phyloP scores from a whole-genome alignment of 805 yeast species.

The Wickerhamomyces kurtzmanii region DNA sequence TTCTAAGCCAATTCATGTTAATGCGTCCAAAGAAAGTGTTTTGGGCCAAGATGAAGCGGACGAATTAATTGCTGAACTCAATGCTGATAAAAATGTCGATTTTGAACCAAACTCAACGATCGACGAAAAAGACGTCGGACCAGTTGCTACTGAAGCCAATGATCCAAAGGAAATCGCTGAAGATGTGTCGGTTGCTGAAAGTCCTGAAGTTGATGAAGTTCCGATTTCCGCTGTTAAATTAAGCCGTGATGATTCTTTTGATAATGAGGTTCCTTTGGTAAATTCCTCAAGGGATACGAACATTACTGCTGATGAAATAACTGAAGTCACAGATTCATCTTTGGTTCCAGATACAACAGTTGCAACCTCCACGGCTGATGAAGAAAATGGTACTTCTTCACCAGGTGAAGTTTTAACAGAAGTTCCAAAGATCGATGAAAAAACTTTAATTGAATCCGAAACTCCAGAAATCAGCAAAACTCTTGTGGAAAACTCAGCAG shows the following conservation, averaged over 20 bases:
- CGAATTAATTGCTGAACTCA: slow-evolving; percentile 1
- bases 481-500: not conserved
- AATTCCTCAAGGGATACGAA: slow-evolving; percentile 1
- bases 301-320: not conserved
- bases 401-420: slow-evolving; percentile 5
- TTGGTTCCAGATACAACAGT: too few relatives aligned
- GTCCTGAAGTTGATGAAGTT: not conserved
- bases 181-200: not conserved
- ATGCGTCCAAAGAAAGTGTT: slow-evolving; percentile 1
- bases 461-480: slow-evolving; percentile 1
- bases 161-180: not conserved
- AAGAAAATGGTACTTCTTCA: slow-evolving; percentile 3
- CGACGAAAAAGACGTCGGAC: slow-evolving; percentile 3
- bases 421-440: slow-evolving; percentile 1
- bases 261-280: too few relatives aligned
- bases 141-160: slow-evolving; percentile 2
- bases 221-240: too few relatives aligned
- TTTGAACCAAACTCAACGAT: slow-evolving; percentile 6
- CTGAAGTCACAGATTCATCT: slow-evolving; percentile 1
- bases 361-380: slow-evolving; percentile 1
- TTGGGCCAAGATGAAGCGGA: slow-evolving; percentile 1
- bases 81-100: slow-evolving; percentile 2
- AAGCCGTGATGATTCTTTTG: too few relatives aligned
- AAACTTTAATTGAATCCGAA: not conserved
- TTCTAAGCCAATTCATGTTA: too few relatives aligned